Conservation (phyloP, 2,329 filamentous ascomycete species). For the Ophiostoma montium region DNA sequence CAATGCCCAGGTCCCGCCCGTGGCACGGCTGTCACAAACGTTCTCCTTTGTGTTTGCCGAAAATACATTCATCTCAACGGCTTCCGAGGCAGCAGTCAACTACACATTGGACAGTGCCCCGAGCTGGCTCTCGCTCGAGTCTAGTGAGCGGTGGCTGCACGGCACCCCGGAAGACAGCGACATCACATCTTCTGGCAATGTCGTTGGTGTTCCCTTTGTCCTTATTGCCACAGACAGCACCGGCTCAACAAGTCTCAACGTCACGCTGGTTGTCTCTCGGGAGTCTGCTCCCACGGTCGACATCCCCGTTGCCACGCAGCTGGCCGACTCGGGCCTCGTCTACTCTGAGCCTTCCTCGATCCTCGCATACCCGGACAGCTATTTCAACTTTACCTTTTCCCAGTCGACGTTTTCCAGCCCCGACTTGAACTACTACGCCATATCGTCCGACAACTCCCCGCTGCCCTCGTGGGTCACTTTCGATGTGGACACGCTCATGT, state of each 20-base stretch:
- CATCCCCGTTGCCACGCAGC: conserved; percentile 43
- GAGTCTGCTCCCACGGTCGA: conserved; percentile 37
- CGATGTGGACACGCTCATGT: conserved; percentile 45
- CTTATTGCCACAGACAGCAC: conserved; percentile 55
- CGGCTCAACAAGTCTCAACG: conserved; percentile 48
- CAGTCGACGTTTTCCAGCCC: conserved; percentile 48
- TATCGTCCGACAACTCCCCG: conserved; percentile 63
- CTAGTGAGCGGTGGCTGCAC: conserved; percentile 46
- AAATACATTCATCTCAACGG: conserved; percentile 54
- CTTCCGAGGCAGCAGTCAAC: conserved; percentile 31
- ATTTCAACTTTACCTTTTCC: conserved; percentile 40
- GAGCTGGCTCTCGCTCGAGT: conserved; percentile 61
- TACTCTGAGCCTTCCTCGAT: conserved; percentile 48
- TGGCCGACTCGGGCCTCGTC: conserved; percentile 37
- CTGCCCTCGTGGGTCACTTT: conserved; percentile 79
- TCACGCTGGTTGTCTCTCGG: conserved; percentile 57
- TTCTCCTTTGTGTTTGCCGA: conserved; percentile 61
- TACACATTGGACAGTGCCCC: conserved; percentile 56
- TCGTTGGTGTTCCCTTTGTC: conserved; percentile 46
- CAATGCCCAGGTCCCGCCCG: conserved; percentile 71
- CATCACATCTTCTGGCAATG: conserved; percentile 26
- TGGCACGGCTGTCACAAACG: conserved; percentile 51
- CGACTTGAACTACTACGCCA: conserved; percentile 59
- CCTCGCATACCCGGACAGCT: conserved; percentile 36
- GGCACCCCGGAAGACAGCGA: conserved; percentile 51